Conservation (phyloP, 2,329 filamentous ascomycete genomes). For the Coniochaeta sp. region DNA sequence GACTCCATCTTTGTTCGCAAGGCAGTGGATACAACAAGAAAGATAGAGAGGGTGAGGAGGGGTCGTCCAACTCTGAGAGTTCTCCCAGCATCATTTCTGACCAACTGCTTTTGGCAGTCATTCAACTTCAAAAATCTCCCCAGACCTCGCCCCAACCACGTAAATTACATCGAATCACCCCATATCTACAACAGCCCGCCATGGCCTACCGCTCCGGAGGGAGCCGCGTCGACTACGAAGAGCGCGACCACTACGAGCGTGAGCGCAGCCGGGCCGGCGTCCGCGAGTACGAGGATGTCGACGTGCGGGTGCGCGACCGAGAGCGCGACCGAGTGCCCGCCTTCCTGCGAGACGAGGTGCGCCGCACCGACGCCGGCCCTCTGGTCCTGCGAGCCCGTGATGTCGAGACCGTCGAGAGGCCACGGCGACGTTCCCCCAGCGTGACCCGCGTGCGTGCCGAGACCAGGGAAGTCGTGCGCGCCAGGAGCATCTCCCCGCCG, state of each 20-base stretch:
- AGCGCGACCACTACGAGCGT: slow-evolving; percentile 1
- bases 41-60: background rate
- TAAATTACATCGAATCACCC: too few species aligned
- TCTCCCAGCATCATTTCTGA: too few species aligned
- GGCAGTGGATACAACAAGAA: too few species aligned
- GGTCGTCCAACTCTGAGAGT: too few species aligned
- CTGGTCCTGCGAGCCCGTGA: slow-evolving; percentile 48
- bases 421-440: slow-evolving; percentile 35
- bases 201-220: slow-evolving; percentile 8
- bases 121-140: too few species aligned
- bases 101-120: too few species aligned
- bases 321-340: slow-evolving; percentile 37
- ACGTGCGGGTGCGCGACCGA: slow-evolving; percentile 28
- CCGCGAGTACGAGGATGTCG: slow-evolving; percentile 30
- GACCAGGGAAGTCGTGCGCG: slow-evolving; percentile 30
- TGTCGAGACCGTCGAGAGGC: slow-evolving; percentile 44
- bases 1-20: too few species aligned
- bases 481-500: slow-evolving; percentile 30
- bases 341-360: slow-evolving; percentile 43
- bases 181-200: too few species aligned
- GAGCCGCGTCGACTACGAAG: slow-evolving; percentile 2
- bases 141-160: too few species aligned
- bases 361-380: slow-evolving; percentile 39
- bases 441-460: slow-evolving; percentile 29
- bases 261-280: slow-evolving; percentile 18